phyloP scores from a whole-genome alignment of 768 basidiomycete genomes.

The Suillus occidentalis region DNA sequence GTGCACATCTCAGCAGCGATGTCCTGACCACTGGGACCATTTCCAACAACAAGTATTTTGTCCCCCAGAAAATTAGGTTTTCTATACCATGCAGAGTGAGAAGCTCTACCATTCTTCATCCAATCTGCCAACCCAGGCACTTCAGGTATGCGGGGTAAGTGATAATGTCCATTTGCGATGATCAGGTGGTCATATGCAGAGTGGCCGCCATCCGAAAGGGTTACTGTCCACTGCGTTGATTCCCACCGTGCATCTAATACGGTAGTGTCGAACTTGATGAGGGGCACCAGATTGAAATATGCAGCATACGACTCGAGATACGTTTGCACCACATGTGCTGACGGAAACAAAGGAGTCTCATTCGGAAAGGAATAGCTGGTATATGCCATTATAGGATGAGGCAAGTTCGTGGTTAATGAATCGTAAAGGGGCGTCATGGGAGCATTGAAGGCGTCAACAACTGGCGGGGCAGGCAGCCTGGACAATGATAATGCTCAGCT shows the following conservation, averaged over 20 bases:
- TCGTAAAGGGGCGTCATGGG: conserved; percentile 76
- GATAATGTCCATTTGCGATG: conserved; percentile 77
- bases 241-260: conserved; percentile 51
- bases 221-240: conserved; percentile 48
- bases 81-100: conserved; percentile 71
- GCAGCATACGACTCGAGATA: conserved; percentile 71
- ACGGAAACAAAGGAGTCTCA: conserved; percentile 68
- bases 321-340: conserved; percentile 55
- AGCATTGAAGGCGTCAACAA: conserved; percentile 36
- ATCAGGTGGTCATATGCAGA: conserved; percentile 62
- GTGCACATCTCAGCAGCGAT: conserved; percentile 58
- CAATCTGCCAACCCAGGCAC: conserved; percentile 61
- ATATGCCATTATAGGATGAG: conserved; percentile 77
- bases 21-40: conserved; percentile 69
- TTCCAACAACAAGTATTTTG: conserved; percentile 48
- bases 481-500: background rate
- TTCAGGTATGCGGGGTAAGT: conserved; percentile 59
- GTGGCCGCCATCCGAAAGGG: conserved; percentile 37
- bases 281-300: conserved; percentile 56
- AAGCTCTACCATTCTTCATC: conserved; percentile 50
- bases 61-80: conserved; percentile 41
- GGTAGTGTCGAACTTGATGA: conserved; percentile 61
- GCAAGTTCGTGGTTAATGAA: conserved; percentile 78
- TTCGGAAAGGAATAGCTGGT: conserved; percentile 66
- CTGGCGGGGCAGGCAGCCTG: conserved; percentile 58